A percentile compares a stretch with the other conserved stretches of the same genome.
Evolutionary conservation across 495 filamentous ascomycete genomes (phyloP).

Genomic region (Sordaria brevicollis): DNA sequence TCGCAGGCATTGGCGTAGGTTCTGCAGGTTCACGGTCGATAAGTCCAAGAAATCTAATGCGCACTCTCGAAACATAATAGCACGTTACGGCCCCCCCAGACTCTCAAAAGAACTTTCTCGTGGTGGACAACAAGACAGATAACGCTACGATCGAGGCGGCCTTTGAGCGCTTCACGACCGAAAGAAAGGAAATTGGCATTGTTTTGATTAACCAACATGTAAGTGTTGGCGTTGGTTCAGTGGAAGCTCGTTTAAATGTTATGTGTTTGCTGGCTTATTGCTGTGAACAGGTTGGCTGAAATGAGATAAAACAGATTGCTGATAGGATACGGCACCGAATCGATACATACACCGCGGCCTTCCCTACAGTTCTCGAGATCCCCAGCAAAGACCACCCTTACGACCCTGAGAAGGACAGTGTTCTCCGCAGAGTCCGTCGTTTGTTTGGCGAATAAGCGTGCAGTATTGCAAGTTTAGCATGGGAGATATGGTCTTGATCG

Average conservation of each 20-base stretch:
- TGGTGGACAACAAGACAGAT: slow-evolving; percentile 89
- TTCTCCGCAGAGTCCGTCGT: slow-evolving; percentile 79
- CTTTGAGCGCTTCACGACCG: slow-evolving; percentile 77
- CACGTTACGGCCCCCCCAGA: slow-evolving; percentile 51
- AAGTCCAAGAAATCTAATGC: slow-evolving; percentile 3
- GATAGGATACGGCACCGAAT: slow-evolving; percentile 82
- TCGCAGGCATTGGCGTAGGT: slow-evolving; percentile 89
- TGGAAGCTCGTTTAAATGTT: background rate
- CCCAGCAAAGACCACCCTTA: slow-evolving; percentile 99
- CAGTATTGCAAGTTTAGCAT: background rate
- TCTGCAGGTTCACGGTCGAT: background rate
- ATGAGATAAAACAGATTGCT: slow-evolving; percentile 53
- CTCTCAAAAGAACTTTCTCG: slow-evolving; percentile 91
- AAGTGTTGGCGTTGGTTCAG: slow-evolving; percentile 18
- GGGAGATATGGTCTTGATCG: background rate
- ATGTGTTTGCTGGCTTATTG: background rate
- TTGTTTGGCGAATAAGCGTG: slow-evolving; percentile 74
- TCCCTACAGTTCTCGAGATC: slow-evolving; percentile 79
- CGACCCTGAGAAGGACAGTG: slow-evolving; percentile 98
- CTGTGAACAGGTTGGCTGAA: background rate
- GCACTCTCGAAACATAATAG: slow-evolving; percentile 7
- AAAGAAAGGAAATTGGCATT: slow-evolving; percentile 93
- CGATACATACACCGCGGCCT: slow-evolving; percentile 63
- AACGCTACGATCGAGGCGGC: slow-evolving; percentile 78
- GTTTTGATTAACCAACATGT: slow-evolving; percentile 98